Evolutionary conservation across 352 stramenopile species (phyloP), one percentile per base, ranked within the genome.

Genomic region (Phytophthora pini): DNA sequence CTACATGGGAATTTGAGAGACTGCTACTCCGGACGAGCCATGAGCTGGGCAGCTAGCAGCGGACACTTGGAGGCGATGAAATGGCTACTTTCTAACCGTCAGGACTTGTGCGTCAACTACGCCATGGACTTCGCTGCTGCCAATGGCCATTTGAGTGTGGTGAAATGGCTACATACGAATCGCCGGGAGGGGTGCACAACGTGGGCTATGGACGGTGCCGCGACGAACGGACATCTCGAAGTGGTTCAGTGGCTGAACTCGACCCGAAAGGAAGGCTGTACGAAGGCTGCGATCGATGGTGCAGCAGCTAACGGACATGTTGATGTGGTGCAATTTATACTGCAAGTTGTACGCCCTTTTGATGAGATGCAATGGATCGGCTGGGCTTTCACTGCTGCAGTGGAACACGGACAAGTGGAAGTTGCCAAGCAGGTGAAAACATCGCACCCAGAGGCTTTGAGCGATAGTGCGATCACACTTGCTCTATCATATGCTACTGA

Each of bases 171-270:
- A 11, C 45, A 68, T 31, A 6, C 3, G 1, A 55, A 74, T 41
- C 39, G 54, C 2, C 45, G 12, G 0, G 69, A 72, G 4, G 70
- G 65, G 3, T 68, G 54, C 26, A 71, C 50, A 4, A 71, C 66
- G 15, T 63, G 59, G 43, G 58, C 65, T 1, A 73, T 74, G 53
- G 69, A 77, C 20, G 49, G 49, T 15, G 69, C 69, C 6, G 65
- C 69, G 20, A 54, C 44, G 15, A 62, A 68, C 52, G 66, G 66
- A 24, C 46, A 78, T 49, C 32, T 78, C 26, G 32, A 69, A 3
- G 64, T 78, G 0, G 55, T 78, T 1, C 27, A 49, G 46, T 78
- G 60, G 65, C 20, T 78, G 24, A 31, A 70, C 52, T 22, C 29
- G 12, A 65, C 52, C 26, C 50, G 66, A 17, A 15, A 17, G 0